These are phyloP conservation scores for Tulasnella sp. DNA, from an alignment of 768 basidiomycete genomes.

Conservation along the genomic window DNA sequence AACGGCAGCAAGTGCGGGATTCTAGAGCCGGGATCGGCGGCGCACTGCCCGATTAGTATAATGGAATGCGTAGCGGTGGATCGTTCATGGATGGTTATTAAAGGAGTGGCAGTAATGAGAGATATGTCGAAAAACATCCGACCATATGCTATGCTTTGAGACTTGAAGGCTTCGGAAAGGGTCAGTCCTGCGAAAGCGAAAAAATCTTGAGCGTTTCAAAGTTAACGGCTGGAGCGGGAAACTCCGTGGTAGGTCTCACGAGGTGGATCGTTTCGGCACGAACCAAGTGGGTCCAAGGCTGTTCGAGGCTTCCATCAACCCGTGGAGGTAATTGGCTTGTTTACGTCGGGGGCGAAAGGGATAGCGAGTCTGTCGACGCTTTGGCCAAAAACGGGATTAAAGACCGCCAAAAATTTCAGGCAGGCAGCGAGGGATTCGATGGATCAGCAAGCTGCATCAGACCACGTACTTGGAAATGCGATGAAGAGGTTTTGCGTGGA, in stretches of 20 bases:
- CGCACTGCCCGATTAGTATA: background rate
- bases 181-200: background rate
- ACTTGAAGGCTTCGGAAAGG: background rate
- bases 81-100: background rate
- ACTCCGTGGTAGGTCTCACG: background rate
- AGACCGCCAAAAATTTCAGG: background rate
- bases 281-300: background rate
- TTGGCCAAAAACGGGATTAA: background rate
- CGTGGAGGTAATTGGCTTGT: background rate
- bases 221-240: background rate
- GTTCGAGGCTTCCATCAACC: background rate
- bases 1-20: background rate
- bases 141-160: background rate
- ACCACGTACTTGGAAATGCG: background rate
- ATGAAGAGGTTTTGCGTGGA: background rate
- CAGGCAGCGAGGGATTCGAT: background rate
- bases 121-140: conserved; percentile 2
- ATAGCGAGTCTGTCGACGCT: background rate
- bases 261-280: background rate
- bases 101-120: background rate
- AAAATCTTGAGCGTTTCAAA: background rate
- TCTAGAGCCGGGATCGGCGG: background rate
- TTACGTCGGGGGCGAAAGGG: background rate
- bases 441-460: background rate
- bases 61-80: background rate